These are phyloP conservation scores for Ogataea haglerorum DNA, from an alignment of 805 yeast species.

Conservation along the genomic window DNA sequence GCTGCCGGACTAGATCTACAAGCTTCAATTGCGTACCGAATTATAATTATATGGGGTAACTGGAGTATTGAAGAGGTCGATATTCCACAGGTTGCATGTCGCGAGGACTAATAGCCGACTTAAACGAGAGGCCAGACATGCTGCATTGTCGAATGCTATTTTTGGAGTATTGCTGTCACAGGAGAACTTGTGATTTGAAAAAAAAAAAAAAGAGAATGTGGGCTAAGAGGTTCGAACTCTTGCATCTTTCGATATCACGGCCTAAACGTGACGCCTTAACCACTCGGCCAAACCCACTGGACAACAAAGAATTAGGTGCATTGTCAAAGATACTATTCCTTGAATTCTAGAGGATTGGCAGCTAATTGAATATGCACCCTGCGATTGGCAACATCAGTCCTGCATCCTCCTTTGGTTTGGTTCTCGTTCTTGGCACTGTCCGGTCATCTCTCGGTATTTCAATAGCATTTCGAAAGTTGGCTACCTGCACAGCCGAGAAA, in stretches of 20 bases:
- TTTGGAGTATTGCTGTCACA: slow-evolving; percentile 11
- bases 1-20: neutral
- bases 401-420: too few relatives aligned
- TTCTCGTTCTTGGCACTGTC: neutral
- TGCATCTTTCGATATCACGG: slow-evolving; percentile 30
- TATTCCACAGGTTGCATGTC: neutral
- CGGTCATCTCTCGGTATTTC: neutral
- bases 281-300: slow-evolving; percentile 31
- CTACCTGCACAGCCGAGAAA: neutral
- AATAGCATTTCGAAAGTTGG: neutral
- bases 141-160: slow-evolving; percentile 6
- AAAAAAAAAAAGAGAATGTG: slow-evolving; percentile 21
- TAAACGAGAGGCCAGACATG: neutral
- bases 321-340: neutral
- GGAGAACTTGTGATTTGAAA: slow-evolving; percentile 3
- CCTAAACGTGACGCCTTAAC: slow-evolving; percentile 32
- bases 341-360: too few relatives aligned
- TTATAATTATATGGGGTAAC: neutral
- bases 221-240: slow-evolving; percentile 32
- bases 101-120: neutral
- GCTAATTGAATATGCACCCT: too few relatives aligned
- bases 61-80: neutral
- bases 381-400: neutral
- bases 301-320: neutral
- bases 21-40: too few relatives aligned